Conservation (phyloP, 208 protist genomes). For the Strigomonas galati region DNA sequence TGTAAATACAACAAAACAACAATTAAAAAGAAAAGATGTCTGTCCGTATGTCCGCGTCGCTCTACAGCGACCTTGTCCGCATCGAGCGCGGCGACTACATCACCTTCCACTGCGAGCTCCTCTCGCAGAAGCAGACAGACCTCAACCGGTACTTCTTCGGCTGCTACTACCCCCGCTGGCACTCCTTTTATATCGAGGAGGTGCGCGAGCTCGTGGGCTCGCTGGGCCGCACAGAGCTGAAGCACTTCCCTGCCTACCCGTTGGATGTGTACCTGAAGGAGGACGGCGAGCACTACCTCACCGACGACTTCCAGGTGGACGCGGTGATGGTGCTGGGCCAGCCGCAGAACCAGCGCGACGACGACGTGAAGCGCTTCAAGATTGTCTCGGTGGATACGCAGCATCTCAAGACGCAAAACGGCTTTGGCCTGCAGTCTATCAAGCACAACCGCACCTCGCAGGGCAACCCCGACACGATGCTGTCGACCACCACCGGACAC, state of each 20-base stretch:
- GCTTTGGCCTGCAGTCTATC: background rate
- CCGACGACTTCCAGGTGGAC: constrained; percentile 79
- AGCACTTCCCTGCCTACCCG: constrained; percentile 74
- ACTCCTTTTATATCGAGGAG: constrained; percentile 89
- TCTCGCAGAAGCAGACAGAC: constrained; percentile 63
- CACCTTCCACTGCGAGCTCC: constrained; percentile 75
- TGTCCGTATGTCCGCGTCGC: constrained; percentile 65
- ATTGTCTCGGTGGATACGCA: constrained; percentile 76
- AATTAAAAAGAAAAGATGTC: constrained; percentile 37
- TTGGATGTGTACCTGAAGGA: constrained; percentile 83
- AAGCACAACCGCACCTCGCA: constrained; percentile 20
- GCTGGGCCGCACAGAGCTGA: constrained; percentile 64
- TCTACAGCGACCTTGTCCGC: constrained; percentile 80
- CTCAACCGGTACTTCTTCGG: constrained; percentile 87
- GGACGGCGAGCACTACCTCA: constrained; percentile 72
- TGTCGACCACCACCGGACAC: constrained; percentile 26
- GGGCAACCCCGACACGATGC: constrained; percentile 45
- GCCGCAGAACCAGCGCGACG: constrained; percentile 82
- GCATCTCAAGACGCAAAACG: constrained; percentile 35
- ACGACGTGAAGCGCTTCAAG: constrained; percentile 77
- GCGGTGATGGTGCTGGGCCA: constrained; percentile 59
- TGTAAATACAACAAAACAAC: constrained; percentile 2
- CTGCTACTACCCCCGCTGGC: constrained; percentile 88
- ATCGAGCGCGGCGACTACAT: constrained; percentile 80
- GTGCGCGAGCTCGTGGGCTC: constrained; percentile 78